Evolutionary conservation across 768 basidiomycete genomes (phyloP).

Genomic region (Mycena vulgaris): DNA sequence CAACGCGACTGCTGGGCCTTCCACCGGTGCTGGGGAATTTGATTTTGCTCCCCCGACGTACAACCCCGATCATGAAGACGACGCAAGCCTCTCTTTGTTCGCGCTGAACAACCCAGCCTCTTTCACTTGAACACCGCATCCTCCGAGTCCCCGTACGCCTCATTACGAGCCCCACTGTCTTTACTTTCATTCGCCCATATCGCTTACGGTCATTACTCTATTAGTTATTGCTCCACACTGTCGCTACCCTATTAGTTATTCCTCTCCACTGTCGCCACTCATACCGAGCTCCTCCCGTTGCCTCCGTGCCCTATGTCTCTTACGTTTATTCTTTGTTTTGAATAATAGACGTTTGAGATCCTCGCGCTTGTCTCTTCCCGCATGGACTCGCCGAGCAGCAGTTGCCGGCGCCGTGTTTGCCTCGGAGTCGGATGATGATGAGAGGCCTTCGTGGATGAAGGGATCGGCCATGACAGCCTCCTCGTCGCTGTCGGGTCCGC

Average conservation of each 20-base stretch:
- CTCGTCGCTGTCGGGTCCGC: constrained; percentile 13
- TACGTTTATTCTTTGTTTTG: not conserved
- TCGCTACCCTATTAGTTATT: not conserved
- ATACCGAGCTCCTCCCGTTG: not conserved
- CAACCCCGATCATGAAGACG: no score
- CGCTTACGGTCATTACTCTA: not conserved
- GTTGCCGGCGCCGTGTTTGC: not conserved
- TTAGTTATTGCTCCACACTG: not conserved
- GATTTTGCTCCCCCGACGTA: no score
- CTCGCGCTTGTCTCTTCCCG: not conserved
- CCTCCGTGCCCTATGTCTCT: not conserved
- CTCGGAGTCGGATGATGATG: not conserved
- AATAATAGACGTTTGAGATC: not conserved
- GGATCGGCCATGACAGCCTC: not conserved
- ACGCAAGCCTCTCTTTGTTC: no score
- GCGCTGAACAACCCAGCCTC: no score
- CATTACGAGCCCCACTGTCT: no score
- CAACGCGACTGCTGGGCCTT: not conserved
- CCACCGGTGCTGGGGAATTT: not conserved
- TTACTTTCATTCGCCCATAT: not conserved
- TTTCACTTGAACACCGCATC: no score
- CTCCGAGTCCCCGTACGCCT: no score
- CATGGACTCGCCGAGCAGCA: not conserved
- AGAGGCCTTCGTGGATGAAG: not conserved
- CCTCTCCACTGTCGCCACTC: not conserved